Conservation (phyloP, 2,329 filamentous ascomycete genomes). For the Lithohypha guttulata region DNA sequence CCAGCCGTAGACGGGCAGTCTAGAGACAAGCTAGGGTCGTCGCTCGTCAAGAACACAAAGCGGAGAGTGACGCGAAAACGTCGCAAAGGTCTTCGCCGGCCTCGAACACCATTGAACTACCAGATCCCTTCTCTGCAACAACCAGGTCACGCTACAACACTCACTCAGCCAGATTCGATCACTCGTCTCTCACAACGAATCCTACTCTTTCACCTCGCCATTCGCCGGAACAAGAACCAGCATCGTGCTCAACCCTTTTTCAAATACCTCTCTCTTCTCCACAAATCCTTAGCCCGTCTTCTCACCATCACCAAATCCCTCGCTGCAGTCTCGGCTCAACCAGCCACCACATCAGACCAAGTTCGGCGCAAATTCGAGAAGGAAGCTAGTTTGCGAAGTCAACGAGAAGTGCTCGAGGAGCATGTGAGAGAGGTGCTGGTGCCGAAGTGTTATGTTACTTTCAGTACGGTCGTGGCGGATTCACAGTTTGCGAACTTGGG, state of each 20-base stretch:
- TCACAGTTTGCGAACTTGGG: slow-evolving; percentile 63
- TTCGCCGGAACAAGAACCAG: slow-evolving; percentile 84
- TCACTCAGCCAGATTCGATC: neutral
- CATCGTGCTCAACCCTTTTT: slow-evolving; percentile 77
- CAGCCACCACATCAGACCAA: neutral
- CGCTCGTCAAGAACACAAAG: neutral
- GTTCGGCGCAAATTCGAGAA: slow-evolving; percentile 36
- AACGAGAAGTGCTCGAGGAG: slow-evolving; percentile 24
- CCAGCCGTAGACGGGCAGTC: neutral
- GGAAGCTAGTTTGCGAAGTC: slow-evolving; percentile 26
- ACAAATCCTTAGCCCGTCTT: slow-evolving; percentile 53
- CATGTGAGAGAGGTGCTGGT: slow-evolving; percentile 35
- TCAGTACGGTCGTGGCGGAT: slow-evolving; percentile 60
- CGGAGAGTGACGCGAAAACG: neutral
- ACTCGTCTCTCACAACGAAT: neutral
- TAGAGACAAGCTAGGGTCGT: neutral
- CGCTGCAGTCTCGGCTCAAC: neutral
- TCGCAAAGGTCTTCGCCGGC: neutral
- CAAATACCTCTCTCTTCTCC: slow-evolving; percentile 59
- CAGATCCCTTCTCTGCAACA: neutral
- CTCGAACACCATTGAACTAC: neutral
- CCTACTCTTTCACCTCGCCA: slow-evolving; percentile 52
- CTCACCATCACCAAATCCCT: slow-evolving; percentile 26
- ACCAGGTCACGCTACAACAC: neutral
- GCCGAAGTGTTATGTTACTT: slow-evolving; percentile 37